Evolutionary conservation across 345 rosid genomes (phyloP).

Genomic region (Mangifera indica): DNA sequence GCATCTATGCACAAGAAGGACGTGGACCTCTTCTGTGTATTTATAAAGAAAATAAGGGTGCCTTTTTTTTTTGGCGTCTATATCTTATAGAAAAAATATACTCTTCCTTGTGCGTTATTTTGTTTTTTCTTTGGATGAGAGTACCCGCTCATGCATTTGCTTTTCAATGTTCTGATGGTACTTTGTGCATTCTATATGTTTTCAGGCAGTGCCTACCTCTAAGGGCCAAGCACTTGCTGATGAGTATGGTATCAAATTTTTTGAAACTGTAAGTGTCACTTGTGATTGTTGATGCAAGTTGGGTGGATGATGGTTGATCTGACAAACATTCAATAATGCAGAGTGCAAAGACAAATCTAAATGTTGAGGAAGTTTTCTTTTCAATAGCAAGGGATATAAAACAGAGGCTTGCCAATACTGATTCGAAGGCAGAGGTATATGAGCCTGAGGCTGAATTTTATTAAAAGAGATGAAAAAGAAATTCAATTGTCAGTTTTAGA

Average conservation of each 20-base stretch:
- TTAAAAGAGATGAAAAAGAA: background rate
- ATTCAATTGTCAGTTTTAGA: background rate
- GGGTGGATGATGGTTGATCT: background rate
- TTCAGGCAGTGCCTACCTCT: constrained; percentile 91
- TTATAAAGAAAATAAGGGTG: background rate
- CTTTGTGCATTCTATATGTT: background rate
- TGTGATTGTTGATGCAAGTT: constrained; percentile 3
- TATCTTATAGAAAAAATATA: background rate
- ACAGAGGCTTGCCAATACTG: constrained; percentile 85
- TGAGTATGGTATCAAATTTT: constrained; percentile 96
- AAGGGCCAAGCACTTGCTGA: constrained; percentile 99
- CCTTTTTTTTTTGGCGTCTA: background rate
- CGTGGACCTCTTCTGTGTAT: background rate
- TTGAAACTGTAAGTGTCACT: constrained; percentile 72
- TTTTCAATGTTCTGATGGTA: background rate
- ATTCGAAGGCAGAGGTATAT: constrained; percentile 70
- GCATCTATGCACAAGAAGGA: background rate
- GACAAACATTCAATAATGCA: constrained; percentile 38
- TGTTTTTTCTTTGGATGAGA: too few relatives aligned
- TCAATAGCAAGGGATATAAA: constrained; percentile 91
- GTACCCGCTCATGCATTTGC: background rate
- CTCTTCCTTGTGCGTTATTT: background rate
- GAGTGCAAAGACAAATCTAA: constrained; percentile 96
- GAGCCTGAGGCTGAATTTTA: constrained; percentile 7
- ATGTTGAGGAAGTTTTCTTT: constrained; percentile 93